Evolutionary conservation across 768 basidiomycete genomes (phyloP).

Genomic region (Infundibulicybe gibba): DNA sequence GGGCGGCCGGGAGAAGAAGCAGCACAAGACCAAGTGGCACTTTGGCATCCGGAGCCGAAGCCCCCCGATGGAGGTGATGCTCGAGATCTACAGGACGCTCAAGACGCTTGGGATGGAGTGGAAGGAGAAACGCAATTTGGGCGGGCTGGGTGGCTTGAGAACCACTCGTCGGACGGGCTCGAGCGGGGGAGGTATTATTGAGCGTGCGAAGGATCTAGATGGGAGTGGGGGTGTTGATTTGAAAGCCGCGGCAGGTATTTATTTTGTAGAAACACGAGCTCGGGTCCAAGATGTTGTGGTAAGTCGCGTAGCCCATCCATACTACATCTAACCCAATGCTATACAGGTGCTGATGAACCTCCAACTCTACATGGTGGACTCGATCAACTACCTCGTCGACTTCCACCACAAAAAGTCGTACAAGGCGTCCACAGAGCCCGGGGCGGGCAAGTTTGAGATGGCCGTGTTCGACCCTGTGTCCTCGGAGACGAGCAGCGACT

Average conservation of each 20-base stretch:
- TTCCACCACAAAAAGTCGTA: slow-evolving; percentile 98
- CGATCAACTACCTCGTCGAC: slow-evolving; percentile 94
- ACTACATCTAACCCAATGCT: neutral
- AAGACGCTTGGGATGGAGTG: slow-evolving; percentile 94
- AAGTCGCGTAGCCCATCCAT: slow-evolving; percentile 19
- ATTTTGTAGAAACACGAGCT: slow-evolving; percentile 92
- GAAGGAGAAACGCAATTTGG: slow-evolving; percentile 85
- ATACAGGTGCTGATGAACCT: slow-evolving; percentile 92
- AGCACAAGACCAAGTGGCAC: slow-evolving; percentile 90
- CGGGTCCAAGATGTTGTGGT: slow-evolving; percentile 91
- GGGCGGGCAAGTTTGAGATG: slow-evolving; percentile 72
- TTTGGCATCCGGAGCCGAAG: slow-evolving; percentile 94
- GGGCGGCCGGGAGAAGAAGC: slow-evolving; percentile 52
- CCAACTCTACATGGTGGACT: slow-evolving; percentile 95
- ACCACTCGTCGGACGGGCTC: slow-evolving; percentile 21
- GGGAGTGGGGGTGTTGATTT: slow-evolving; percentile 59
- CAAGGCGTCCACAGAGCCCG: slow-evolving; percentile 63
- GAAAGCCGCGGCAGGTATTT: slow-evolving; percentile 72
- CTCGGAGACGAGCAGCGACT: slow-evolving; percentile 53
- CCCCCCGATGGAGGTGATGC: slow-evolving; percentile 99
- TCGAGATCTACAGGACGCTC: slow-evolving; percentile 94
- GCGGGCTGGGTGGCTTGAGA: slow-evolving; percentile 60
- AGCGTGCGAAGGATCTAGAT: slow-evolving; percentile 60
- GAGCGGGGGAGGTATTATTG: slow-evolving; percentile 41
- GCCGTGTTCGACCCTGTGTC: slow-evolving; percentile 41